Percentiles rank a stretch among this genome's conserved stretches.
Conservation (phyloP, 352 stramenopile species). For the Phytophthora sojae region DNA sequence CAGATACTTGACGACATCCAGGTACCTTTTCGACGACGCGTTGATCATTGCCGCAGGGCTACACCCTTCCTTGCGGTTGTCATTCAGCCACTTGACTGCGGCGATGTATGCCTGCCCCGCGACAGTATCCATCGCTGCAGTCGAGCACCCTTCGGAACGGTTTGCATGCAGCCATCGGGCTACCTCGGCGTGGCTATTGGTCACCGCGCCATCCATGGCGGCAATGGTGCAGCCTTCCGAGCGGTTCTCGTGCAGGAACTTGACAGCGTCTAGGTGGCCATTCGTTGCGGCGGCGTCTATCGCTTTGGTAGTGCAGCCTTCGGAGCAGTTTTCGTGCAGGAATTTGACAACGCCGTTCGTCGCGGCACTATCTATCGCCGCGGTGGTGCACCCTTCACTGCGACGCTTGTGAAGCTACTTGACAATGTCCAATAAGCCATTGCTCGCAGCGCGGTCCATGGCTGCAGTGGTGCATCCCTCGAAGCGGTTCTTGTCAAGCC, state of each 20-base stretch:
- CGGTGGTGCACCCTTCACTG: slow-evolving; percentile 13
- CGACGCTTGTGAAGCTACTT: slow-evolving; percentile 2
- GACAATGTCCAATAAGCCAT: not conserved
- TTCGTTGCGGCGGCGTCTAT: slow-evolving; percentile 22
- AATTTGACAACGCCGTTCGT: slow-evolving; percentile 7
- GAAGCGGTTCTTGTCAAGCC: slow-evolving; percentile 13
- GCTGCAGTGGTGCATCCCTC: slow-evolving; percentile 18
- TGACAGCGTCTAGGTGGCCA: slow-evolving; percentile 7
- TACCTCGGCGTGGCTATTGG: slow-evolving; percentile 8
- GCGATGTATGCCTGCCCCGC: slow-evolving; percentile 5
- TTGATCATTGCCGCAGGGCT: slow-evolving; percentile 21
- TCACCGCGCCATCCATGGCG: slow-evolving; percentile 23
- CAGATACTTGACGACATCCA: slow-evolving; percentile 36
- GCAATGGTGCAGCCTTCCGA: slow-evolving; percentile 18
- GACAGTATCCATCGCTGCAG: slow-evolving; percentile 24
- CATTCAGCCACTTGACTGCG: slow-evolving; percentile 25
- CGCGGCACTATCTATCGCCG: slow-evolving; percentile 26
- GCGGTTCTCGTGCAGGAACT: slow-evolving; percentile 27
- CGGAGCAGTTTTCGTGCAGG: slow-evolving; percentile 20
- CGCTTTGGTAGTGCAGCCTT: slow-evolving; percentile 19
- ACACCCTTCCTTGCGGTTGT: slow-evolving; percentile 21
- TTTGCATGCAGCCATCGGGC: slow-evolving; percentile 19
- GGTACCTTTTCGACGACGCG: slow-evolving; percentile 18
- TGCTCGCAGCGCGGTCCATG: slow-evolving; percentile 13
- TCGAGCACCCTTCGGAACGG: slow-evolving; percentile 24